A percentile compares a stretch with the other conserved stretches of the same genome.
phyloP scores from a whole-genome alignment of 768 basidiomycete species.

The Neoboletus magnificus region DNA sequence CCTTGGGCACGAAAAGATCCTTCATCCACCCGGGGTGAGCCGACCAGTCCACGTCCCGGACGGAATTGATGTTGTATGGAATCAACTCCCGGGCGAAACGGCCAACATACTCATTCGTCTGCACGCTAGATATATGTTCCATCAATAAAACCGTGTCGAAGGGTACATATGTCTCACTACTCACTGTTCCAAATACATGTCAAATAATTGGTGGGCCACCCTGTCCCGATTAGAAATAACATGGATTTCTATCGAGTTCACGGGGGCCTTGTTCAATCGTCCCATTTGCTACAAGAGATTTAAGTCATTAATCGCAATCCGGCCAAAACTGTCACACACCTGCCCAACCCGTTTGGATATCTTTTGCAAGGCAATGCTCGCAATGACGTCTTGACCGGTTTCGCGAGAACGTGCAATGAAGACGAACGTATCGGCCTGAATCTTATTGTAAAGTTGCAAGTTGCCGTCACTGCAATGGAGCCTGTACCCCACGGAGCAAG shows the following conservation, averaged over 20 bases:
- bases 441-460: conserved; percentile 57
- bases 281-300: conserved; percentile 52
- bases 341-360: conserved; percentile 51
- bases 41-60: conserved; percentile 41
- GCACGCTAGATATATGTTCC: conserved; percentile 33
- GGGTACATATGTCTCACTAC: conserved; percentile 39
- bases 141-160: neutral
- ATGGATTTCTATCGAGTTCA: conserved; percentile 57
- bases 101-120: conserved; percentile 45
- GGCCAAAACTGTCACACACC: conserved; percentile 31
- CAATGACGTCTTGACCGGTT: conserved; percentile 45
- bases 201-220: conserved; percentile 63
- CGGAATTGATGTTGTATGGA: conserved; percentile 41
- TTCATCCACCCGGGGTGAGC: conserved; percentile 32
- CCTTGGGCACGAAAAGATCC: conserved; percentile 31
- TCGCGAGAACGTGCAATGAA: conserved; percentile 48
- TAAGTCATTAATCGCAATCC: neutral
- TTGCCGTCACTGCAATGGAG: conserved; percentile 54
- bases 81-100: conserved; percentile 44
- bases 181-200: conserved; percentile 66
- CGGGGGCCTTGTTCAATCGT: conserved; percentile 48
- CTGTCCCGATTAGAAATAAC: conserved; percentile 69
- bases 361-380: conserved; percentile 62
- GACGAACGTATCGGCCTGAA: conserved; percentile 53
- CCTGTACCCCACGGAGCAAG: conserved; percentile 51